Evolutionary conservation across 2,329 filamentous ascomycete genomes (phyloP), one percentile per base, ranked within the genome.

Genomic region (Aphanocladium album): DNA sequence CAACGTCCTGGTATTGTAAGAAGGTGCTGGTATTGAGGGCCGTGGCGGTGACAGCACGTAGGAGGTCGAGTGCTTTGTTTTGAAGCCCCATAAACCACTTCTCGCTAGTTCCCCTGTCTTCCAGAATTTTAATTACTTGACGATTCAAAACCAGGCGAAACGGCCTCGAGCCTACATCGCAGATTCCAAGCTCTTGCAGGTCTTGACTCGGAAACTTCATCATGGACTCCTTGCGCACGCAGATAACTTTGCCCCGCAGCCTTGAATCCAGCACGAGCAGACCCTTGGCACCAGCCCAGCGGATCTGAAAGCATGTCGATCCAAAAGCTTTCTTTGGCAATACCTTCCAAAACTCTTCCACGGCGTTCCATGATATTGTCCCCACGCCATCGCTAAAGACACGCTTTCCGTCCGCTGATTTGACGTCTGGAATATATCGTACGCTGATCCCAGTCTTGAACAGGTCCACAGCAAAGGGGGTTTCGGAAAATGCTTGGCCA

Each of bases 381-480:
- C 91, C 91, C 1, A 90, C 88, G 1, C 91, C 91, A 68, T 95
- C 91, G 63, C 88, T 92, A 69, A 95, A 96, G 0, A 87, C 79
- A 6, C 86, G 80, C 0, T 72, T 76, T 9, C 81, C 73, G 37
- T 77, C 74, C 0, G 56, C 50, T 1, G 76, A 81, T 62, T 80
- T 76, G 1, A 90, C 76, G 61, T 90, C 85, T 0, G 69, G 64
- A 1, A 86, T 79, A 1, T 61, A 50, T 0, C 62, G 51, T 5
- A 71, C 66, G 1, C n/a, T 65, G 55, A 81, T 78, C 0, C 63
- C 63, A 17, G 70, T 66, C 57, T 74, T 72, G 45, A 72, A 37
- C n/a, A 88, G 71, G 0, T 79, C 71, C 0, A 93, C 75, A 0
- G 88, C 83, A 46, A 79, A 86, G 2, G 84, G 83, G 0, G 90